These are phyloP conservation scores for Zygoascus tannicola DNA, from an alignment of 805 yeast species.

Conservation along the genomic window DNA sequence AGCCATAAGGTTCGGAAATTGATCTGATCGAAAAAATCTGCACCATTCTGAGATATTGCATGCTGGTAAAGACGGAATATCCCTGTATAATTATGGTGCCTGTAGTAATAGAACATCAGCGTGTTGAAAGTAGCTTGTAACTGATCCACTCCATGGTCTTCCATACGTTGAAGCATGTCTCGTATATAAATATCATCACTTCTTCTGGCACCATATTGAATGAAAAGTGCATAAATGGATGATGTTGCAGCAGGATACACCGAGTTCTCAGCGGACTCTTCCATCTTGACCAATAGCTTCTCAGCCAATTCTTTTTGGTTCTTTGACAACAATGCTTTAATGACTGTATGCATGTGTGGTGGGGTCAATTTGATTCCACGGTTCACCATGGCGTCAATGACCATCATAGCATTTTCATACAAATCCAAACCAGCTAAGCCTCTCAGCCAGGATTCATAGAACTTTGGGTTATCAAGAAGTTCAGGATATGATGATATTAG, in stretches of 20 bases:
- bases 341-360: slow-evolving; percentile 10
- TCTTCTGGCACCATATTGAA: slow-evolving; percentile 15
- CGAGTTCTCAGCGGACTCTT: slow-evolving; percentile 3
- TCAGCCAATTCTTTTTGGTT: slow-evolving; percentile 9
- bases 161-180: slow-evolving; percentile 11
- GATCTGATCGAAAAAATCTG: slow-evolving; percentile 3
- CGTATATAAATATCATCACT: slow-evolving; percentile 8
- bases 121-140: slow-evolving; percentile 11
- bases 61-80: slow-evolving; percentile 5
- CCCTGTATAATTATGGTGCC: slow-evolving; percentile 9
- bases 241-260: slow-evolving; percentile 11
- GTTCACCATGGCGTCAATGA: slow-evolving; percentile 17
- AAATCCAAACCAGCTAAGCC: slow-evolving; percentile 16
- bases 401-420: slow-evolving; percentile 13
- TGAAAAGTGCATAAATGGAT: slow-evolving; percentile 13
- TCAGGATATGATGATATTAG: slow-evolving; percentile 15
- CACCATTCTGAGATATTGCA: not conserved
- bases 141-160: slow-evolving; percentile 7
- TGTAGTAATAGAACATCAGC: slow-evolving; percentile 12
- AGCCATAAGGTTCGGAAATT: slow-evolving; percentile 14
- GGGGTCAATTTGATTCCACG: slow-evolving; percentile 8
- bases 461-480: slow-evolving; percentile 13
- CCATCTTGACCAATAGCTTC: slow-evolving; percentile 10
- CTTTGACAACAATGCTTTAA: slow-evolving; percentile 13
- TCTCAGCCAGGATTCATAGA: slow-evolving; percentile 19